Conservation (phyloP, 495 filamentous ascomycete species). For the Aspergillus incahuasiensis region DNA sequence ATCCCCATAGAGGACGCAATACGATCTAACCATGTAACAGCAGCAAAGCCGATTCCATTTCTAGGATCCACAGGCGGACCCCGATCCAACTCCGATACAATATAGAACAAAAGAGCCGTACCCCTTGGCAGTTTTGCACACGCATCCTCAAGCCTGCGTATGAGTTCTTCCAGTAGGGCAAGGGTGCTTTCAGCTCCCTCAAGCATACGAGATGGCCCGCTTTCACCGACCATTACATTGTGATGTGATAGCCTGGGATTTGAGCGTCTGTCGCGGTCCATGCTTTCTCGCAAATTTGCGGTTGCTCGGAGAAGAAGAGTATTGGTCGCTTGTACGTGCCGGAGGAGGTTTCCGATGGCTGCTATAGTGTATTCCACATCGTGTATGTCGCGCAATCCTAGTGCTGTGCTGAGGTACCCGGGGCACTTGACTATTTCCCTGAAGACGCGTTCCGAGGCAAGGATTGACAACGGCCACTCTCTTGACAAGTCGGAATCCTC, state of each 20-base stretch:
- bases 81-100: slow-evolving; percentile 9
- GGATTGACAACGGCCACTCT: slow-evolving; percentile 5
- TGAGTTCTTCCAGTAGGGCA: slow-evolving; percentile 14
- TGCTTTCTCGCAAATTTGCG: slow-evolving; percentile 20
- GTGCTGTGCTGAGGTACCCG: slow-evolving; percentile 26
- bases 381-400: too few relatives aligned
- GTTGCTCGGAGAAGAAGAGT: slow-evolving; percentile 8
- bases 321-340: slow-evolving; percentile 21
- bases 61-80: slow-evolving; percentile 1
- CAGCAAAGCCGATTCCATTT: slow-evolving; percentile 13
- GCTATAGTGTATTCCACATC: too few relatives aligned
- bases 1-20: slow-evolving; percentile 28
- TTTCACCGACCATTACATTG: neutral
- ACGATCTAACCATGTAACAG: slow-evolving; percentile 34
- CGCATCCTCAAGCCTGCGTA: neutral
- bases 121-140: slow-evolving; percentile 3
- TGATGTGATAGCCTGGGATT: neutral
- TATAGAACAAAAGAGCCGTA: slow-evolving; percentile 11
- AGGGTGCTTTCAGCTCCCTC: slow-evolving; percentile 25
- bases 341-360: slow-evolving; percentile 12
- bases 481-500: slow-evolving; percentile 25
- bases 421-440: slow-evolving; percentile 33
- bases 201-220: slow-evolving; percentile 23
- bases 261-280: slow-evolving; percentile 7
- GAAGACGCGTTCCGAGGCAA: slow-evolving; percentile 14